Evolutionary conservation across 2,329 filamentous ascomycete species (phyloP).

Genomic region (Blastomyces silverae): DNA sequence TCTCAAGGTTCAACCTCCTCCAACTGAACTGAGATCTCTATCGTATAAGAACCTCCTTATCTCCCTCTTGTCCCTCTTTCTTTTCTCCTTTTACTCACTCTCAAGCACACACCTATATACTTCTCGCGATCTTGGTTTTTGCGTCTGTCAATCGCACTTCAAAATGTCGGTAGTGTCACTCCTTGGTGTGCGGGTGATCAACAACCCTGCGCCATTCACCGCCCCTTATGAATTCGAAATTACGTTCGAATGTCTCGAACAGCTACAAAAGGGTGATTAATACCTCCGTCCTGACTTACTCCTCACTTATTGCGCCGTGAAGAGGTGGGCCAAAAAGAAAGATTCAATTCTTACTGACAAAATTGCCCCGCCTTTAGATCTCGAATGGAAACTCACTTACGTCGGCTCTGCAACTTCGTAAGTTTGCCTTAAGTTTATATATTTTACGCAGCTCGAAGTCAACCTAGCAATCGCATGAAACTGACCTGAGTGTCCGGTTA

Average conservation of each 20-base stretch:
- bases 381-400: conserved; percentile 99
- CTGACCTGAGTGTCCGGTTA: conserved; percentile 33
- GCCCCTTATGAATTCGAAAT: conserved; percentile 96
- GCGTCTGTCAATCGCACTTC: conserved; percentile 22
- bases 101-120: background rate
- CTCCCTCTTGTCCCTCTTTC: background rate
- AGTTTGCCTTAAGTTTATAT: conserved; percentile 61
- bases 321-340: background rate
- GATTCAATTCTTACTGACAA: conserved; percentile 15
- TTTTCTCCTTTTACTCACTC: background rate
- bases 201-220: conserved; percentile 93
- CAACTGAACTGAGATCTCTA: too few relatives aligned
- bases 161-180: conserved; percentile 94
- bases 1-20: too few relatives aligned
- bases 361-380: conserved; percentile 52
- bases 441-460: conserved; percentile 11
- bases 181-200: conserved; percentile 88
- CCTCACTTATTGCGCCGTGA: background rate
- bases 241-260: conserved; percentile 95
- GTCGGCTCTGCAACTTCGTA: conserved; percentile 97
- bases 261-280: conserved; percentile 73
- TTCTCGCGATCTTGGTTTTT: background rate
- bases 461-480: background rate
- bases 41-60: background rate
- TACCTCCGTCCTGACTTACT: background rate